A percentile compares a stretch with the other conserved stretches of the same genome.
phyloP scores from a whole-genome alignment of 345 rosid genomes.

The Lepidium sativum region DNA sequence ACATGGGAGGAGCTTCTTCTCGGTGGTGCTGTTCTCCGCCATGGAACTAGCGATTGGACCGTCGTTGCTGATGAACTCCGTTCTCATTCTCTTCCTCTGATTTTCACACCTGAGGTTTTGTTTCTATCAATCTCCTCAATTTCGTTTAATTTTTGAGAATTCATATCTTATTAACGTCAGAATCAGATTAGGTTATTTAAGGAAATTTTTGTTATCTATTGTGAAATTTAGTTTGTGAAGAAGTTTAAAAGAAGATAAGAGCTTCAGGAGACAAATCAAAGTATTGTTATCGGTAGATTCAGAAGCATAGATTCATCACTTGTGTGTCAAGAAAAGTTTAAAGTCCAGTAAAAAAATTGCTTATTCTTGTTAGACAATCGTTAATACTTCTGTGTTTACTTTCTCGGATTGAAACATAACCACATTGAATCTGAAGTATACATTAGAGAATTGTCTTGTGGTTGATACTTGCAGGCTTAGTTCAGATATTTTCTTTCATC shows the following conservation, averaged over 20 bases:
- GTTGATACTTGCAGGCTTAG: background rate
- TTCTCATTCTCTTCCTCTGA: constrained; percentile 43
- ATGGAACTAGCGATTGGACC: constrained; percentile 74
- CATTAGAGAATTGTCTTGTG: background rate
- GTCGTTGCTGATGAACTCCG: constrained; percentile 69
- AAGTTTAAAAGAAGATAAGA: background rate
- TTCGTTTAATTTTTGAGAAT: background rate
- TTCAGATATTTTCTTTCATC: background rate
- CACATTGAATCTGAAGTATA: background rate
- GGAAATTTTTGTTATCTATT: background rate
- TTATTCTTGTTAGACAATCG: background rate
- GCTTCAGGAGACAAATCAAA: background rate
- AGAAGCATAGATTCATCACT: constrained; percentile 23
- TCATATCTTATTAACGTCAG: background rate
- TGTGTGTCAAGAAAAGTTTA: constrained; percentile 22
- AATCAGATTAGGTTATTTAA: background rate
- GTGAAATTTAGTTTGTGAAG: background rate
- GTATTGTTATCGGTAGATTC: constrained; percentile 9
- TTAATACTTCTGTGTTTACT: background rate
- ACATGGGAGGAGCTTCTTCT: constrained; percentile 91
- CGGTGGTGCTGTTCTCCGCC: constrained; percentile 87
- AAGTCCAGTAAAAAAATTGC: background rate
- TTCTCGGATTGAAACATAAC: background rate
- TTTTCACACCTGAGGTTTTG: constrained; percentile 66
- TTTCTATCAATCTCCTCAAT: background rate